These are phyloP conservation scores for Verticillium tricorpus DNA, from an alignment of 2,329 filamentous ascomycete species.

Conservation along the genomic window DNA sequence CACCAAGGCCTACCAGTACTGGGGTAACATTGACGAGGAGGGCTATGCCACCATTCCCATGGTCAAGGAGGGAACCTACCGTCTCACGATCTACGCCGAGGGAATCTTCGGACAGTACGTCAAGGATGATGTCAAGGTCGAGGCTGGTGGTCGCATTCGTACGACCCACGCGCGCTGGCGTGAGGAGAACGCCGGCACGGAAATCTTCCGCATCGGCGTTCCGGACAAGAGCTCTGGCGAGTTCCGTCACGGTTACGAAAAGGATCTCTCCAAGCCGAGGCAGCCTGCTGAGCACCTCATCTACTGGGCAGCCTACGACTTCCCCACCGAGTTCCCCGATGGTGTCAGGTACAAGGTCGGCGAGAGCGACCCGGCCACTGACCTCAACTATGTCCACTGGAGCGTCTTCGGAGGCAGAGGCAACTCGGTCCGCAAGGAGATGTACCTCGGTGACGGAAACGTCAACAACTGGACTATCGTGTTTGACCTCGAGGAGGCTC, in stretches of 20 bases:
- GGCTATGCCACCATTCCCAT: slow-evolving; percentile 44
- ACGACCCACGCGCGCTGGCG: slow-evolving; percentile 40
- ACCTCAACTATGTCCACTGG: slow-evolving; percentile 61
- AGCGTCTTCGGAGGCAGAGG: slow-evolving; percentile 51
- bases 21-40: slow-evolving; percentile 39
- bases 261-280: slow-evolving; percentile 37
- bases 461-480: slow-evolving; percentile 53
- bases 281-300: slow-evolving; percentile 49
- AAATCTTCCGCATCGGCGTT: slow-evolving; percentile 59
- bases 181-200: slow-evolving; percentile 50
- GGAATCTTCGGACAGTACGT: slow-evolving; percentile 57
- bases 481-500: slow-evolving; percentile 34
- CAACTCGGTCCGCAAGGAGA: slow-evolving; percentile 34
- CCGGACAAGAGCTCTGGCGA: slow-evolving; percentile 58
- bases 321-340: slow-evolving; percentile 48
- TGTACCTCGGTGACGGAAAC: slow-evolving; percentile 33
- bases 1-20: slow-evolving; percentile 50
- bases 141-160: slow-evolving; percentile 29
- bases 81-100: slow-evolving; percentile 59
- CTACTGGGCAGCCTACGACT: slow-evolving; percentile 56
- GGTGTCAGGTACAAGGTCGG: slow-evolving; percentile 52
- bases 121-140: slow-evolving; percentile 42
- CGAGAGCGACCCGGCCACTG: slow-evolving; percentile 34
- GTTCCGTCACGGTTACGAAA: slow-evolving; percentile 48
- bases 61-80: slow-evolving; percentile 53